phyloP scores from a whole-genome alignment of 371 early-diverging fungal genomes.

The Sanchytrium tribonematis region DNA sequence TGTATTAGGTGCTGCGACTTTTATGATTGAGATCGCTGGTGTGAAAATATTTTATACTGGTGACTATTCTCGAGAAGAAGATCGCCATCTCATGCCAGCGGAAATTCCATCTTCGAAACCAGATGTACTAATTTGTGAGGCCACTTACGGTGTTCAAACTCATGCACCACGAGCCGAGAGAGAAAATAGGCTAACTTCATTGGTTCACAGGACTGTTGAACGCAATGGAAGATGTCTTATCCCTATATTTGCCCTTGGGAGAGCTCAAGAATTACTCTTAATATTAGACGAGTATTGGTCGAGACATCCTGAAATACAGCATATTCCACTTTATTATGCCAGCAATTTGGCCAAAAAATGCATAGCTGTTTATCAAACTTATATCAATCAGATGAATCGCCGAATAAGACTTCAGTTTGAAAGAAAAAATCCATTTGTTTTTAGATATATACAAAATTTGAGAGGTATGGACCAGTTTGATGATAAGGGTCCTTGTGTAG shows the following conservation, averaged over 20 bases:
- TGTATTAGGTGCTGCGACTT: constrained; percentile 99
- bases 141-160: constrained; percentile 96
- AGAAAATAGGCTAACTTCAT: constrained; percentile 64
- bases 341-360: constrained; percentile 90
- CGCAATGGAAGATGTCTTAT: constrained; percentile 93
- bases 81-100: constrained; percentile 96
- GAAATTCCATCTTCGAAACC: constrained; percentile 58
- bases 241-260: constrained; percentile 96
- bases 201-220: constrained; percentile 71
- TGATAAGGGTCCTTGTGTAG: constrained; percentile 95
- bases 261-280: constrained; percentile 93
- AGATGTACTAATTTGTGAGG: constrained; percentile 91
- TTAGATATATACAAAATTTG: constrained; percentile 85
- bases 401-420: constrained; percentile 74
- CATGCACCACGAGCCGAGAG: constrained; percentile 88
- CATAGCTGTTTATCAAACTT: constrained; percentile 96
- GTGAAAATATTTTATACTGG: constrained; percentile 93
- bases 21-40: constrained; percentile 89
- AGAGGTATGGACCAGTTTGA: constrained; percentile 79
- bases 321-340: constrained; percentile 94
- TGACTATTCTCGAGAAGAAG: constrained; percentile 98
- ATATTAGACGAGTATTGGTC: constrained; percentile 99
- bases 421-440: constrained; percentile 85
- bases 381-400: constrained; percentile 98
- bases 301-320: constrained; percentile 68